These are phyloP conservation scores for Setaria italica DNA, from an alignment of 202 grass and related monocot genomes.

Conservation along the genomic window DNA sequence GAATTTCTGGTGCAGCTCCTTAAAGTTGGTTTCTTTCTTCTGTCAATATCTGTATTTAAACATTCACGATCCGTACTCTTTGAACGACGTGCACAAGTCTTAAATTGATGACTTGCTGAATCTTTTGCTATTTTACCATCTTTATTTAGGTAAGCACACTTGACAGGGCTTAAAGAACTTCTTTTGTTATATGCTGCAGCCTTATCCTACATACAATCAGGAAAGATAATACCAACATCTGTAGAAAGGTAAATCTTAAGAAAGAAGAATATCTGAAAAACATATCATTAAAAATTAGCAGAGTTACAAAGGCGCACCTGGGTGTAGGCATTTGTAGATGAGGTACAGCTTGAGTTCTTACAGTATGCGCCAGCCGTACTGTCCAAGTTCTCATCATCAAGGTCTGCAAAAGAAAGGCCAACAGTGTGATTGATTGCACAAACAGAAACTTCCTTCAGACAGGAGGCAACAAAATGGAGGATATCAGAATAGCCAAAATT, in stretches of 20 bases:
- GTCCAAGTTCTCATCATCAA: neutral
- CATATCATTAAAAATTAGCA: neutral
- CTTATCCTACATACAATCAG: slow-evolving; percentile 37
- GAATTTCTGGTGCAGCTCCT: slow-evolving; percentile 22
- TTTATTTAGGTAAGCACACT: slow-evolving; percentile 21
- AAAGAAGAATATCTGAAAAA: slow-evolving; percentile 26
- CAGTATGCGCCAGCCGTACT: neutral
- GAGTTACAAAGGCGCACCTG: slow-evolving; percentile 35
- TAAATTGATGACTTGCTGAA: neutral
- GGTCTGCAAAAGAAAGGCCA: slow-evolving; percentile 43
- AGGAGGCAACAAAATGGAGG: slow-evolving; percentile 17
- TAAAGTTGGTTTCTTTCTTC: slow-evolving; percentile 12
- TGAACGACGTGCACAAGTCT: neutral
- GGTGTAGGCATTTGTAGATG: slow-evolving; percentile 20
- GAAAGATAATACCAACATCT: slow-evolving; percentile 28
- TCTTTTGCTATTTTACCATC: neutral
- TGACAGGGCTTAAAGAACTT: neutral
- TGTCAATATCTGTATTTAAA: neutral
- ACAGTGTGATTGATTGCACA: slow-evolving; percentile 25
- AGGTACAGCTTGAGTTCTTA: neutral
- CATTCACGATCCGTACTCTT: neutral
- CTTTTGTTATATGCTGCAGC: slow-evolving; percentile 3
- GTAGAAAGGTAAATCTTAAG: slow-evolving; percentile 16
- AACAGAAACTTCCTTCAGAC: slow-evolving; percentile 8
- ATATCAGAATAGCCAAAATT: slow-evolving; percentile 25